Conservation (phyloP, 768 basidiomycete genomes). For the Sarcomyxa edulis region DNA sequence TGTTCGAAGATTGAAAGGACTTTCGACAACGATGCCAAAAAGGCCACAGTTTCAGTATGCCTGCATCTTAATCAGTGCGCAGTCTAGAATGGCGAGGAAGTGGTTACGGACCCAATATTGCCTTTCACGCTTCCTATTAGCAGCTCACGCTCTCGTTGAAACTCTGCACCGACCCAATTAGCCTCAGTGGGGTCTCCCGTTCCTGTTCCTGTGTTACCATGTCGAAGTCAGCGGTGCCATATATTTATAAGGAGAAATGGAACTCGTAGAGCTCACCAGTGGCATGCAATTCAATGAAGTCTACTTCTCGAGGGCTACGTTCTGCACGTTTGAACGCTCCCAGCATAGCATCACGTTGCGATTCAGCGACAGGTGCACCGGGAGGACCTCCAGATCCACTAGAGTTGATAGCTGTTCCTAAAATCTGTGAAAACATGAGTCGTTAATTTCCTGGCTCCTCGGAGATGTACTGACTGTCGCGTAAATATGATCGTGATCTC, state of each 20-base stretch:
- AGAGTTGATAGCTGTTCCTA: conserved; percentile 33
- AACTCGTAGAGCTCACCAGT: conserved; percentile 26
- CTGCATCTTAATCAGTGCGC: conserved; percentile 11
- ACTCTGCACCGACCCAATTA: conserved; percentile 38
- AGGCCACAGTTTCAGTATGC: conserved; percentile 36
- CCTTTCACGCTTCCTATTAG: conserved; percentile 40
- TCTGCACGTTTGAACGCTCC: conserved; percentile 26
- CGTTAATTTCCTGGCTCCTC: background rate
- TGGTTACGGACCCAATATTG: conserved; percentile 33
- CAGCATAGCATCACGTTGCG: conserved; percentile 31
- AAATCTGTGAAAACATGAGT: conserved; percentile 21
- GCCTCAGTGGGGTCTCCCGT: conserved; percentile 46
- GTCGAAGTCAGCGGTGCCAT: background rate
- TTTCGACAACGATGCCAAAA: conserved; percentile 39
- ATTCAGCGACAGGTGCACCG: conserved; percentile 29
- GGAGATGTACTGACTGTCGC: conserved; percentile 22
- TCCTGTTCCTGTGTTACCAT: conserved; percentile 23
- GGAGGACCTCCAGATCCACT: conserved; percentile 30
- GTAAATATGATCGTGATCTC: conserved; percentile 35
- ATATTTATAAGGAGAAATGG: background rate
- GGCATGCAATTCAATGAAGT: conserved; percentile 46
- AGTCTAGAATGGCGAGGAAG: conserved; percentile 2
- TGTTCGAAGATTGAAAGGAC: conserved; percentile 32
- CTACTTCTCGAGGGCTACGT: conserved; percentile 31
- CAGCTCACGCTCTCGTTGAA: conserved; percentile 25